Evolutionary conservation across 345 rosid genomes (phyloP), one percentile per base, ranked within the genome.

Genomic region (Kandelia obovata): DNA sequence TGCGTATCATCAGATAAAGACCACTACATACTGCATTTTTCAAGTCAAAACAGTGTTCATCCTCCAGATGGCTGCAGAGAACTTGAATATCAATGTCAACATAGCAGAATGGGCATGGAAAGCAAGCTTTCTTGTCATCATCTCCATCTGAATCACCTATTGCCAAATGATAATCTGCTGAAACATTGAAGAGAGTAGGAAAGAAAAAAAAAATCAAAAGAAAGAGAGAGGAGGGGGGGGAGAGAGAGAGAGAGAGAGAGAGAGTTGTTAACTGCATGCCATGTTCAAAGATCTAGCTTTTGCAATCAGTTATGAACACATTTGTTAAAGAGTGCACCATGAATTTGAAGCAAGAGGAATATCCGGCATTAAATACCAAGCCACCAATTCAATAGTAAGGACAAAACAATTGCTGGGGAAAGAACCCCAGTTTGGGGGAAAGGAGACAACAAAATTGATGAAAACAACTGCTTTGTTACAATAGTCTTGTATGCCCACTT

Each of bases 21-120:
- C 34, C 73, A 70, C 43, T 32, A 79, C 83, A 28, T 86, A 84
- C 89, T 2, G 89, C 83, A 76, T 83, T 74, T 81, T 74, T 83
- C 57, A 85, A 79, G 77, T 81, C 82, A 75, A 88, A 88, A 79
- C 83, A 82, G 77, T 88, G 92, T 28, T 83, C 88, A 26, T 85
- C 84, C 76, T 79, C 85, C 70, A 83, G 77, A 71, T 83, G 89
- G 74, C 66, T 72, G 53, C 89, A 84, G 34, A 88, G 69, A 53
- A 68, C 30, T 46, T 77, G 74, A 35, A 82, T 49, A 64, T 85
- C 89, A 57, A 83, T 77, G 15, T 83, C 88, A 69, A 82, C 73
- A 21, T 85, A 81, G 65, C 92, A 88, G 75, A 82, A 86, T 70
- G 88, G 92, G 65, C 87, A 82, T 3, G 81, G 81, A 70, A 82